These are phyloP conservation scores for Xylaria sp. DNA, from an alignment of 2,329 filamentous ascomycete genomes.

Conservation along the genomic window DNA sequence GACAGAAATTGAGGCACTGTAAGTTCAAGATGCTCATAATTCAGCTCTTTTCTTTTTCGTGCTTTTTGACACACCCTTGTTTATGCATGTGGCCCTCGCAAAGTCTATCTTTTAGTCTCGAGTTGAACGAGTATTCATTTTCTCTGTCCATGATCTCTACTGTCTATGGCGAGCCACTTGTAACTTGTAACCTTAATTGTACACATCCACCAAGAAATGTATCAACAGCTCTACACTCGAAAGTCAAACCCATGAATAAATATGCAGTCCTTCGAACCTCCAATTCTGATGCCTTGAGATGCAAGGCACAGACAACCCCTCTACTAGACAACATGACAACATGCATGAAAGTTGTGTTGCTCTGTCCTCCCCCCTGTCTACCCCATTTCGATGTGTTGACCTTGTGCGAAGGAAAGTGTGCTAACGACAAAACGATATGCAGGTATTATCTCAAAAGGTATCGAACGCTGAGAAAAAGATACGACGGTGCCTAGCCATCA, in stretches of 20 bases:
- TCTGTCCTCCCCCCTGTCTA: background rate
- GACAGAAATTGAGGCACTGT: conserved; percentile 89
- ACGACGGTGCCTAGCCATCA: conserved; percentile 55
- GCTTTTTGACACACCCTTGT: too few relatives aligned
- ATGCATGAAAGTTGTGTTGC: background rate
- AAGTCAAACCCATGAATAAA: conserved; percentile 1
- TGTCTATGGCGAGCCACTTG: conserved; percentile 14
- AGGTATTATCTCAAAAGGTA: conserved; percentile 95
- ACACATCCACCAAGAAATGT: background rate
- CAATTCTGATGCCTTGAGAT: background rate
- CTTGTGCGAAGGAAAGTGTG: conserved; percentile 27
- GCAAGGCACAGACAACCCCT: background rate
- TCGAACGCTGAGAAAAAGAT: conserved; percentile 81
- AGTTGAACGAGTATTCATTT: conserved; percentile 13
- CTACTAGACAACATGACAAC: background rate
- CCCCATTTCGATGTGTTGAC: background rate
- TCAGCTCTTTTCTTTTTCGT: too few relatives aligned
- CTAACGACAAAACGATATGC: conserved; percentile 32
- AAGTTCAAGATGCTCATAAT: conserved; percentile 59
- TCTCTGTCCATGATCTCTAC: conserved; percentile 4
- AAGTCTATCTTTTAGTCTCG: too few relatives aligned
- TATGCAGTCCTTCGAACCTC: conserved; percentile 1
- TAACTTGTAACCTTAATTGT: conserved; percentile 2
- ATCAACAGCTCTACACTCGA: conserved; percentile 6
- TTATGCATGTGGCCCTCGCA: background rate